Evolutionary conservation across 2,329 filamentous ascomycete genomes (phyloP), one percentile per base, ranked within the genome.

Genomic region (Trichophyton rubrum): DNA sequence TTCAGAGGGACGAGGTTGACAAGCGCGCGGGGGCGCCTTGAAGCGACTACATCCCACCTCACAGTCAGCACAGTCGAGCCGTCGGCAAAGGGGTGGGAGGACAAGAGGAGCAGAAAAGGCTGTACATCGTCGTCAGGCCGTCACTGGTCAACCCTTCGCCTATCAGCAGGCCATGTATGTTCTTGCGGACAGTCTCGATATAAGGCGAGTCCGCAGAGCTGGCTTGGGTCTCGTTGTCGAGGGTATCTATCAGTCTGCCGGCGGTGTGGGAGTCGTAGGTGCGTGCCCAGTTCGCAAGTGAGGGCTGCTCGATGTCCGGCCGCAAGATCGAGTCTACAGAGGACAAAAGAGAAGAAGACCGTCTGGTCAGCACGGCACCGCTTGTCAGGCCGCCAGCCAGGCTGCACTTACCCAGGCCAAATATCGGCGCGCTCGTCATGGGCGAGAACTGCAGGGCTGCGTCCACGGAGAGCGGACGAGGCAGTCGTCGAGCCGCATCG

Each of bases 181-280:
- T 85, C 66, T 87, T 81, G 53, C 91, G 79, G 9, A 85, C 86
- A 66, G 86, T 84, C 66, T 88, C 85, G 55, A 91, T 77, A 64
- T 84, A 82, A 69, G 82, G 82, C 20, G 87, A 85, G 53, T 73
- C 71, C 55, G 71, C 69, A 49, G 81, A 79, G 56, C 79, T 76
- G 24, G 82, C 80, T 45, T 78, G 74, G 62, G 86, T 84, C 70
- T 92, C 88, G 64, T 79, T 78, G 69, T 93, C 90, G 56, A 96
- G 75, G 53, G 80, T 81, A 65, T 87, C 83, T 66, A 91, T 71
- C 43, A 79, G 76, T 66, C 77, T 77, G 63, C 78, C 75, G 40
- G 78, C 79, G 49, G 74, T 72, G 61, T 77, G 73, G 60, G 79
- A 78, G 66, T 85, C 81, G 64, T 76, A 72, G 58, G 73, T 72